Evolutionary conservation across 768 basidiomycete genomes (phyloP).

Genomic region (Boletus eberwhitei): DNA sequence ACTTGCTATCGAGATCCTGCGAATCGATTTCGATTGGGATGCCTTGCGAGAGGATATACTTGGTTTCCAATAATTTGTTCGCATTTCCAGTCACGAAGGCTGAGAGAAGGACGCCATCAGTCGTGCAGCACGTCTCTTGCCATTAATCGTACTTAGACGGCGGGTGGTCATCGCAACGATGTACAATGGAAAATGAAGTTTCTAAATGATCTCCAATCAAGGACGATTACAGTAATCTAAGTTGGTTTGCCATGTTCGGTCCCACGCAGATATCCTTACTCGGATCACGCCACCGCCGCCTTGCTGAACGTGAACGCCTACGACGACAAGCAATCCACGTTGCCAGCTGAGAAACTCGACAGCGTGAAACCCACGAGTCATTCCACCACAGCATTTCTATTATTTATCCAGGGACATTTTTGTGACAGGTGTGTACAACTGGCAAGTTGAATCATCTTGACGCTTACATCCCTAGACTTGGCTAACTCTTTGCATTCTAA

Average conservation of each 20-base stretch:
- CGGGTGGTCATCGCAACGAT: constrained; percentile 18
- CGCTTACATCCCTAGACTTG: neutral
- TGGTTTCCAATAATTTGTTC: constrained; percentile 89
- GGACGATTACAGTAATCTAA: too few species aligned
- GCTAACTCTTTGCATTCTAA: neutral
- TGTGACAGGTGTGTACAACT: constrained; percentile 1
- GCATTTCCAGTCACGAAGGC: constrained; percentile 95
- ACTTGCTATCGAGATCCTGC: constrained; percentile 75
- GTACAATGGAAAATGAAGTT: neutral
- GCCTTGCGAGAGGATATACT: constrained; percentile 70
- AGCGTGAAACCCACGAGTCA: neutral
- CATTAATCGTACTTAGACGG: constrained; percentile 23
- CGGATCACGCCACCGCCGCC: constrained; percentile 5
- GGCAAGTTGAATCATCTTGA: neutral
- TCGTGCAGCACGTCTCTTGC: neutral
- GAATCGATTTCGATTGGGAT: constrained; percentile 73
- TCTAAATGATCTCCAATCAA: neutral
- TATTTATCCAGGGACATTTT: neutral
- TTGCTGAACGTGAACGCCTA: constrained; percentile 13
- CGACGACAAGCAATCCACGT: constrained; percentile 11
- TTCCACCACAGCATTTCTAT: constrained; percentile 1
- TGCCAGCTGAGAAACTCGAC: constrained; percentile 2
- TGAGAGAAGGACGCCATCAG: constrained; percentile 32
- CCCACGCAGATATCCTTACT: neutral
- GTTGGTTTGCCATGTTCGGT: neutral